Conservation (phyloP, 306 rosid genomes). For the Citrullus amarus region DNA sequence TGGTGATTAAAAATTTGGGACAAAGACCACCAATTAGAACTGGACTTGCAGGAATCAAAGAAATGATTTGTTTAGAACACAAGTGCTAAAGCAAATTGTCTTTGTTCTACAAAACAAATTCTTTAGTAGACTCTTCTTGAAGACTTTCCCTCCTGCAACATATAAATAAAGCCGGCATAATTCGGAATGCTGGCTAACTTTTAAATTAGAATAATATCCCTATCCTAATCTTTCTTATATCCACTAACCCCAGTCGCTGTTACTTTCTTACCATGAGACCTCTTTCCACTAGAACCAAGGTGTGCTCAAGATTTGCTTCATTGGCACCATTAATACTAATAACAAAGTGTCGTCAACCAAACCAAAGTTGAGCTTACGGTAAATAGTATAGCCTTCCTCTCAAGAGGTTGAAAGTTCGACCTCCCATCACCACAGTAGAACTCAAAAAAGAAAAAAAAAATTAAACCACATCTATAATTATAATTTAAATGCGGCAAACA, state of each 20-base stretch:
- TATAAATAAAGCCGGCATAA: background rate
- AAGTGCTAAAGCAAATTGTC: slow-evolving; percentile 15
- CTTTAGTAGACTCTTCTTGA: background rate
- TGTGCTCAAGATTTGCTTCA: background rate
- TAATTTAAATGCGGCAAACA: background rate
- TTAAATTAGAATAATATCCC: background rate
- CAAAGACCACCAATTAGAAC: slow-evolving; percentile 19
- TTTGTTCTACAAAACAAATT: slow-evolving; percentile 10
- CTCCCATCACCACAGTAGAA: too few relatives aligned
- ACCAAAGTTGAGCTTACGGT: too few relatives aligned
- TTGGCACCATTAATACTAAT: background rate
- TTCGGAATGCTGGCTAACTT: background rate
- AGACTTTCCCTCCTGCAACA: slow-evolving; percentile 12
- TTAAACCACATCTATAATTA: too few relatives aligned
- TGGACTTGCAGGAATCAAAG: slow-evolving; percentile 19
- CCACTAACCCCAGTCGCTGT: background rate
- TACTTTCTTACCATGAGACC: slow-evolving; percentile 1
- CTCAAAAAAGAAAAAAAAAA: too few relatives aligned
- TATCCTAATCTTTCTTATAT: background rate
- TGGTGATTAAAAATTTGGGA: slow-evolving; percentile 13
- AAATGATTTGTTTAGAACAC: slow-evolving; percentile 7
- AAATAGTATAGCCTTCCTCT: too few relatives aligned
- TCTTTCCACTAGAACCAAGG: slow-evolving; percentile 32
- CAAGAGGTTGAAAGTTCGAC: too few relatives aligned
- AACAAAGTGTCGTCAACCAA: background rate